Percentiles rank a stretch among this genome's conserved stretches.
phyloP scores from a whole-genome alignment of 805 yeast species.

The Trichomonascus vanleenenianus region DNA sequence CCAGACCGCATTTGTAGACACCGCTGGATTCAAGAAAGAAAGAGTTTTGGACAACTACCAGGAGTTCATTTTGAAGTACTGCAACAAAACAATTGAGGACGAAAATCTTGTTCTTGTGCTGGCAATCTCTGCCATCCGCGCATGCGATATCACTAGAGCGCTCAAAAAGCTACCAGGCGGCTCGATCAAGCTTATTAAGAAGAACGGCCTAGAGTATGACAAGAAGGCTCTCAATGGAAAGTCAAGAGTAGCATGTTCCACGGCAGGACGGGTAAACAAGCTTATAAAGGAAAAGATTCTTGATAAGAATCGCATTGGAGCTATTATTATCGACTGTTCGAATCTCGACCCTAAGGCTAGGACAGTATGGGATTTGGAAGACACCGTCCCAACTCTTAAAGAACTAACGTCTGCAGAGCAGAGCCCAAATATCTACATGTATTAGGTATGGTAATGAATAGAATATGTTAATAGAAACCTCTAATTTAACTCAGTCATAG shows the following conservation, averaged over 20 bases:
- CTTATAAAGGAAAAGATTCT: constrained; percentile 39
- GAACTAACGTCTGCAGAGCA: constrained; percentile 19
- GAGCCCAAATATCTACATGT: constrained; percentile 46
- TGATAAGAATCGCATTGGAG: constrained; percentile 39
- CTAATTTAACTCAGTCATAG: no score
- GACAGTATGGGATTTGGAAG: constrained; percentile 46
- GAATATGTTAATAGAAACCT: no score
- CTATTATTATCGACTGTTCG: constrained; percentile 52
- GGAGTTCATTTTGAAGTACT: constrained; percentile 36
- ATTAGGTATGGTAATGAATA: constrained; percentile 23
- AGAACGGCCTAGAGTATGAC: constrained; percentile 65
- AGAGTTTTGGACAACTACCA: constrained; percentile 51
- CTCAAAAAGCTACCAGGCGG: constrained; percentile 39
- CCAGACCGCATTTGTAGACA: constrained; percentile 52
- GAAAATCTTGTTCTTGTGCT: constrained; percentile 42
- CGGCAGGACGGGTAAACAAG: constrained; percentile 52
- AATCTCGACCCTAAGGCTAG: constrained; percentile 55
- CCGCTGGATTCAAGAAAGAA: constrained; percentile 46
- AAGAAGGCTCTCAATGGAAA: constrained; percentile 32
- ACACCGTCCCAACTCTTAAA: constrained; percentile 22
- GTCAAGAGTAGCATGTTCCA: constrained; percentile 48
- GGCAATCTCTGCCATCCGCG: constrained; percentile 75
- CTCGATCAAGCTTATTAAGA: constrained; percentile 64
- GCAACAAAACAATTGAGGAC: constrained; percentile 5
- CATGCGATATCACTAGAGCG: constrained; percentile 76